phyloP scores from a whole-genome alignment of 495 filamentous ascomycete species.

The Penicillium goetzii region DNA sequence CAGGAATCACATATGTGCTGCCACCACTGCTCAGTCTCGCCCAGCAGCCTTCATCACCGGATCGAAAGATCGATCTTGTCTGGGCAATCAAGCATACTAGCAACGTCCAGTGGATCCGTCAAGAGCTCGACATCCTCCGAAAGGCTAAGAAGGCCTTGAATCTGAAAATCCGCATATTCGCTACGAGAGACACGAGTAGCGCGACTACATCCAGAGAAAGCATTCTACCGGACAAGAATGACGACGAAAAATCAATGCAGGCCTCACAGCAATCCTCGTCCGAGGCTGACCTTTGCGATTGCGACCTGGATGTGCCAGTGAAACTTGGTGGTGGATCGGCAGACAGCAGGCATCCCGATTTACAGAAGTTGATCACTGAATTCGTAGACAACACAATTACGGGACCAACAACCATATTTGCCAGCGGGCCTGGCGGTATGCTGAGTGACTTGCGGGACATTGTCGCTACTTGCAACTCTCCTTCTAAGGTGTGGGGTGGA shows the following conservation, averaged over 20 bases:
- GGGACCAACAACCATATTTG: slow-evolving; percentile 60
- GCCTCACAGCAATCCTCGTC: slow-evolving; percentile 10
- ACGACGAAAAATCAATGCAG: slow-evolving; percentile 17
- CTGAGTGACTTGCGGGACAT: slow-evolving; percentile 56
- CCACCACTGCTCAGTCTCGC: slow-evolving; percentile 55
- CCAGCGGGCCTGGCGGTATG: slow-evolving; percentile 64
- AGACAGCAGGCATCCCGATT: slow-evolving; percentile 35
- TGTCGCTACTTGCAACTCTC: slow-evolving; percentile 57
- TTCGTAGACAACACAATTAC: slow-evolving; percentile 34
- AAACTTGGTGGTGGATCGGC: slow-evolving; percentile 17
- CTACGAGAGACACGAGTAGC: slow-evolving; percentile 48
- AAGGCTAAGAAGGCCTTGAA: slow-evolving; percentile 39
- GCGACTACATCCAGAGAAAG: slow-evolving; percentile 11
- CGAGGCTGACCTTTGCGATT: slow-evolving; percentile 16
- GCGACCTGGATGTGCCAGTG: slow-evolving; percentile 13
- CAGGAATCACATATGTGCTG: slow-evolving; percentile 65
- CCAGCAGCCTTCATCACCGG: slow-evolving; percentile 30
- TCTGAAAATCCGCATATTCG: slow-evolving; percentile 57
- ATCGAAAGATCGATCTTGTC: slow-evolving; percentile 56
- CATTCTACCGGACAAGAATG: not conserved
- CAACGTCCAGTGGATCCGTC: slow-evolving; percentile 59
- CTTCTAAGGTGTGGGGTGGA: slow-evolving; percentile 54
- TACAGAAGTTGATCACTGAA: slow-evolving; percentile 27
- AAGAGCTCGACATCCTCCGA: slow-evolving; percentile 55
- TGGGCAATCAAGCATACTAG: slow-evolving; percentile 61